Base-by-base conservation (phyloP, 441 rosid genomes). In the Cnidoscolus chayamansa region DNA sequence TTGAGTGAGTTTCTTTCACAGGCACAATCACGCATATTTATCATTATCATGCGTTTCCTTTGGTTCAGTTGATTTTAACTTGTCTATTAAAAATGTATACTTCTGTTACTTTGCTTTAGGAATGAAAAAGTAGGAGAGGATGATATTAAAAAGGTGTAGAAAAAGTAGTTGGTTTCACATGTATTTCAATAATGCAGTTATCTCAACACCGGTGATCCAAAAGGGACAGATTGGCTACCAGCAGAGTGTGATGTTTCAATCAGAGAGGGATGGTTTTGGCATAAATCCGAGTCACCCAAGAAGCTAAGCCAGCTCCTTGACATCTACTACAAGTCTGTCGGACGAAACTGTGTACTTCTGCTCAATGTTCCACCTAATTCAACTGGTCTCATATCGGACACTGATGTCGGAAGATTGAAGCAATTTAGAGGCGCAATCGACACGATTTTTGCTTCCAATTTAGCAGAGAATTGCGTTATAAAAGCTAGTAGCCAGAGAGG, bases 251-350 rank as follows among this genome's bases (percentile, higher is more conserved):
- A 90, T 71, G 89, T 90, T 25, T 86, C 95, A 0, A 86, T 88
- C 61, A 68, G 96, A 72, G 15, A 49, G 0, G 90, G 93, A 0
- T 90, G 93, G 96, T 88, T 90, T 72, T 90, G 93, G 93, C 96
- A 86, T 63, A 80, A 84, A 64, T 78, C 87, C 0, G 62, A 90
- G 48, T 76, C 89, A 2, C 96, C 91, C 0, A 90, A 86, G 78
- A 79, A 60, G 63, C 63, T 88, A 30, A 84, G 87, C 65, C 3
- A 84, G 7, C 71, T 90, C 1, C 85, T 90, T 7, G 72, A 90
- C 45, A 90, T 86, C 1, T 88, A 90, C 74, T 90, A 87, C 75
- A 84, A 84, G 1, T 90, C 96, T 0, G 93, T 88, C 0, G 93
- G 96, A n/a, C 70, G 88, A 49, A 90, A 87, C 9, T 84, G 96